Conservation (phyloP, 192 early-diverging fungal genomes). For the Allomyces macrogynus region DNA sequence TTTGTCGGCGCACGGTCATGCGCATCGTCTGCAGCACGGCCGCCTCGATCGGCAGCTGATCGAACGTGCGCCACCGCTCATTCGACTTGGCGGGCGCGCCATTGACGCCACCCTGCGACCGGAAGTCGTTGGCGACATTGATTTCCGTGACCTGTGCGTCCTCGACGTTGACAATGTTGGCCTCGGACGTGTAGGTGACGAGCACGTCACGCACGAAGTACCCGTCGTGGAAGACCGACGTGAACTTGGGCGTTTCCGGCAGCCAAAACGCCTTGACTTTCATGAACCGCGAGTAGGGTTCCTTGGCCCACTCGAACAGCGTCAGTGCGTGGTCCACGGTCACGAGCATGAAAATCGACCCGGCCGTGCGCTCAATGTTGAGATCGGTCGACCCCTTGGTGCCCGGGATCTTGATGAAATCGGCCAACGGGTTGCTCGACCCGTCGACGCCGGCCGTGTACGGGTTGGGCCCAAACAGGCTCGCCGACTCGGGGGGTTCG, state of each 20-base stretch:
- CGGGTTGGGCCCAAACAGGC: slow-evolving; percentile 17
- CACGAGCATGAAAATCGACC: slow-evolving; percentile 28
- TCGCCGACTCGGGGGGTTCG: slow-evolving; percentile 19
- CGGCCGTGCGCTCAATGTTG: slow-evolving; percentile 28
- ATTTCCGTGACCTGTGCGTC: slow-evolving; percentile 28
- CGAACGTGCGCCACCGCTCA: slow-evolving; percentile 28
- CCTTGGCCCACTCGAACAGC: slow-evolving; percentile 43
- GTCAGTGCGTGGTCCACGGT: slow-evolving; percentile 24
- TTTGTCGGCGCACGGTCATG: slow-evolving; percentile 9
- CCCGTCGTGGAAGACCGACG: slow-evolving; percentile 34
- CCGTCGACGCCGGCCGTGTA: slow-evolving; percentile 1
- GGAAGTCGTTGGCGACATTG: slow-evolving; percentile 27
- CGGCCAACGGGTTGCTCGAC: slow-evolving; percentile 3
- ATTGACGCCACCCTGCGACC: slow-evolving; percentile 8
- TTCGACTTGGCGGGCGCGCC: slow-evolving; percentile 5
- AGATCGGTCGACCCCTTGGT: slow-evolving; percentile 30
- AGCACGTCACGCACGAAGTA: slow-evolving; percentile 28
- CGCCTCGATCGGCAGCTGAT: slow-evolving; percentile 36
- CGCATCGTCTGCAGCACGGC: slow-evolving; percentile 17
- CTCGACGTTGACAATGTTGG: slow-evolving; percentile 28
- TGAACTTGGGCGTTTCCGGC: slow-evolving; percentile 34
- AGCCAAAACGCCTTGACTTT: slow-evolving; percentile 45
- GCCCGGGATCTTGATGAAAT: slow-evolving; percentile 38
- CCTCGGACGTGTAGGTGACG: slow-evolving; percentile 29
- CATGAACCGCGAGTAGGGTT: slow-evolving; percentile 43